These are phyloP conservation scores for Blastomyces emzantsi DNA, from an alignment of 2,329 filamentous ascomycete species.

Conservation along the genomic window DNA sequence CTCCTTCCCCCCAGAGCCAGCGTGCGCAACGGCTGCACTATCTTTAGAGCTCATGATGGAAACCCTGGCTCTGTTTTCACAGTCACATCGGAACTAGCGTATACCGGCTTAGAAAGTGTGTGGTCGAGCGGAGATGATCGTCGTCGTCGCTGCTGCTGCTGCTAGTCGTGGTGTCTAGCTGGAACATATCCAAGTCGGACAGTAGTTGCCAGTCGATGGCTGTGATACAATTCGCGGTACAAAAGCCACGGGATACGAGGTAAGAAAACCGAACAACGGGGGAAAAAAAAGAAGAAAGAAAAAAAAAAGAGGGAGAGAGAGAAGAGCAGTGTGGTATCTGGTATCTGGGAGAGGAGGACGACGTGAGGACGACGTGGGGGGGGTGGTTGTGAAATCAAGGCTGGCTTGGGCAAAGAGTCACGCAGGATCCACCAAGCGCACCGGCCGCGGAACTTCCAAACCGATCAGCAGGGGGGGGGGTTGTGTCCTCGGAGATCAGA, in stretches of 20 bases:
- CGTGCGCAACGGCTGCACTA: background rate
- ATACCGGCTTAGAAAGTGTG: background rate
- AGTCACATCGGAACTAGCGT: slow-evolving; percentile 14
- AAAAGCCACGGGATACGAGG: background rate
- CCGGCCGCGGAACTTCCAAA: background rate
- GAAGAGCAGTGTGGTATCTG: background rate
- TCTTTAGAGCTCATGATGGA: slow-evolving; percentile 4
- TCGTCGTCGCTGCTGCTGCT: slow-evolving; percentile 15
- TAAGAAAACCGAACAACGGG: background rate
- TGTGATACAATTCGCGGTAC: background rate
- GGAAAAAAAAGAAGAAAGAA: background rate
- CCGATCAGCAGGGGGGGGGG: background rate
- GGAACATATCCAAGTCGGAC: slow-evolving; percentile 14
- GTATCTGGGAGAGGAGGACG: background rate
- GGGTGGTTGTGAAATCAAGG: too few species aligned
- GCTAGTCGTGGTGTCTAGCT: slow-evolving; percentile 10
- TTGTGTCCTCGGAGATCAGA: background rate
- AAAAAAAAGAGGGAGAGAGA: background rate
- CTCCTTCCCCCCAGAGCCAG: background rate
- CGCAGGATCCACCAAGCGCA: background rate
- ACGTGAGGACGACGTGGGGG: background rate
- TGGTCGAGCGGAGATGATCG: slow-evolving; percentile 8
- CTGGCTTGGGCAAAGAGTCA: background rate
- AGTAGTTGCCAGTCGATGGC: background rate
- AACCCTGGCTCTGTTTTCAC: slow-evolving; percentile 4